These are phyloP conservation scores for Acorus gramineus DNA, from an alignment of 106 monocot species.

Conservation along the genomic window DNA sequence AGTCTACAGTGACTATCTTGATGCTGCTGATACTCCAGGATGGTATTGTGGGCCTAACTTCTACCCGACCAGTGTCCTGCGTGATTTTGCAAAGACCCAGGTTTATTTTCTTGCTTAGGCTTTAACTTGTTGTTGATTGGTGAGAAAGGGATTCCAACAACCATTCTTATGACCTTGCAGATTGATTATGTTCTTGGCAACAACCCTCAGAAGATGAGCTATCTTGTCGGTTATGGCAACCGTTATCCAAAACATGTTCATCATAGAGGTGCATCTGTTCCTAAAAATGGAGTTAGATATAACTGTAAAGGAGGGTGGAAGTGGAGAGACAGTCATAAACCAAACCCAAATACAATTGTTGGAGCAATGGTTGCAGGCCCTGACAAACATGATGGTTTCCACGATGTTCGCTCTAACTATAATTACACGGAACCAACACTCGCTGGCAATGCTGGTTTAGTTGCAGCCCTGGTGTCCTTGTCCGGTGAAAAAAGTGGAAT, in stretches of 20 bases:
- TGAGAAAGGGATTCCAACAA: neutral
- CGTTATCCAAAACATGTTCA: constrained; percentile 64
- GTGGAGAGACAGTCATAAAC: constrained; percentile 59
- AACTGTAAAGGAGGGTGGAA: constrained; percentile 81
- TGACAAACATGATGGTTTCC: constrained; percentile 53
- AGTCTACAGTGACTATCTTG: constrained; percentile 74
- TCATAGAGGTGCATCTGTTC: constrained; percentile 65
- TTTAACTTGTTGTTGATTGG: neutral
- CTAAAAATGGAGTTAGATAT: constrained; percentile 45
- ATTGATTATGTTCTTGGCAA: constrained; percentile 69
- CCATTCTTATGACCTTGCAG: constrained; percentile 15
- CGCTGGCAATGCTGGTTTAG: constrained; percentile 72
- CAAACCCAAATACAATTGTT: constrained; percentile 48
- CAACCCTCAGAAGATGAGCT: constrained; percentile 76
- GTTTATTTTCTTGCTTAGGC: constrained; percentile 11
- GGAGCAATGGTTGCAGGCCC: constrained; percentile 81
- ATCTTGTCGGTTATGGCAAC: constrained; percentile 53
- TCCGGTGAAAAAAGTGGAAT: constrained; percentile 40
- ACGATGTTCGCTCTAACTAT: constrained; percentile 50
- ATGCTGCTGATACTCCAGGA: constrained; percentile 69
- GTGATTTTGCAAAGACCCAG: constrained; percentile 59
- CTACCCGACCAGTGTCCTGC: constrained; percentile 44
- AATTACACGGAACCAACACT: constrained; percentile 69
- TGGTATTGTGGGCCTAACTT: constrained; percentile 83
- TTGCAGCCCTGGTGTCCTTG: constrained; percentile 53